Percentiles rank a stretch among this genome's conserved stretches.
phyloP scores from a whole-genome alignment of 192 early-diverging fungal species.

The Mycoemilia scoparia region DNA sequence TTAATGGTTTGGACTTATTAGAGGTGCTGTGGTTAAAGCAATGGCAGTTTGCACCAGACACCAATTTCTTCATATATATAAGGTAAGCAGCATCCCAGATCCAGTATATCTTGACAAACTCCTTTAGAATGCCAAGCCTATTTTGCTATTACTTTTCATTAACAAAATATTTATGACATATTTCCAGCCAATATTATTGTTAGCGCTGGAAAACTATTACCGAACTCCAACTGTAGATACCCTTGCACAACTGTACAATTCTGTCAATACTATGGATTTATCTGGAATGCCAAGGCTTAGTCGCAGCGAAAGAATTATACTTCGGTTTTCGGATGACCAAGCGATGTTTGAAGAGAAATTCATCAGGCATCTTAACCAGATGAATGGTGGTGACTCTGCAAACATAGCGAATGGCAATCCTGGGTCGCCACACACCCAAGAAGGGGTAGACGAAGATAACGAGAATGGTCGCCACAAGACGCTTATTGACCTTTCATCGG shows the following conservation, averaged over 20 bases:
- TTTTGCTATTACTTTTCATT: background rate
- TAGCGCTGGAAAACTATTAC: constrained; percentile 88
- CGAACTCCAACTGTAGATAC: constrained; percentile 49
- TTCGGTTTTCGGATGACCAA: constrained; percentile 65
- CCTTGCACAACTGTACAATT: constrained; percentile 57
- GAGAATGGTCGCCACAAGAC: constrained; percentile 21
- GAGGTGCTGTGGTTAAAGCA: constrained; percentile 83
- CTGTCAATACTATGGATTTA: constrained; percentile 75
- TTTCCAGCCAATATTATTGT: constrained; percentile 73
- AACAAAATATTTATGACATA: too few relatives aligned
- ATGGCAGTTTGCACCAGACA: constrained; percentile 85
- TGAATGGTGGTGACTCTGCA: constrained; percentile 6
- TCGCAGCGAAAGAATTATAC: constrained; percentile 59
- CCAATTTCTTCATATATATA: constrained; percentile 82
- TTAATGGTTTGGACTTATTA: too few relatives aligned
- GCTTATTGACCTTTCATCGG: constrained; percentile 27
- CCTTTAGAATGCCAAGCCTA: background rate
- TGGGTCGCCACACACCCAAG: constrained; percentile 7
- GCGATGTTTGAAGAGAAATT: constrained; percentile 77
- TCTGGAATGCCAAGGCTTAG: constrained; percentile 59
- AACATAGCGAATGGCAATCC: constrained; percentile 6
- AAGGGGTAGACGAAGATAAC: constrained; percentile 13
- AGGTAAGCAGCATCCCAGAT: too few relatives aligned
- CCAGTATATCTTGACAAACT: constrained; percentile 20
- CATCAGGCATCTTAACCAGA: constrained; percentile 18